Conservation (phyloP, 192 early-diverging fungal species). For the Coemansia aciculifera region DNA sequence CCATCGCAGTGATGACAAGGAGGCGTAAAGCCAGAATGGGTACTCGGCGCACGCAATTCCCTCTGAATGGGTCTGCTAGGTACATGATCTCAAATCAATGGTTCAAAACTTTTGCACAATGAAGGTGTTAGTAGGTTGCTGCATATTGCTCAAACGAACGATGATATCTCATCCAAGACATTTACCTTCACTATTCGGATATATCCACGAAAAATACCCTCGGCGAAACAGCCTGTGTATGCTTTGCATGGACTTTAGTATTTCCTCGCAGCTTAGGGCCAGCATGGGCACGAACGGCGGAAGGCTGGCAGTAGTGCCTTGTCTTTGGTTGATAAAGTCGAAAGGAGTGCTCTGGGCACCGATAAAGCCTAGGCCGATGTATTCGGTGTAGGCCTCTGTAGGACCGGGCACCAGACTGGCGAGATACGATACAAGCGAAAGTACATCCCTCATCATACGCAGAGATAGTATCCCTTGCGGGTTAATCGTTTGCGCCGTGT, state of each 20-base stretch:
- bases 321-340: constrained; percentile 17
- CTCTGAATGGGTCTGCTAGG: constrained; percentile 22
- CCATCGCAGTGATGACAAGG: constrained; percentile 31
- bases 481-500: constrained; percentile 29
- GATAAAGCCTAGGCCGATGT: constrained; percentile 22
- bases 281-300: constrained; percentile 31
- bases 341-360: constrained; percentile 3
- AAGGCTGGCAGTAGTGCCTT: constrained; percentile 5
- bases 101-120: neutral
- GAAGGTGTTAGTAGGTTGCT: neutral
- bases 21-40: constrained; percentile 32
- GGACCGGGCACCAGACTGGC: constrained; percentile 35
- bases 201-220: constrained; percentile 46
- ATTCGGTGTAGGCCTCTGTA: constrained; percentile 23
- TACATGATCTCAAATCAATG: neutral
- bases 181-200: constrained; percentile 26
- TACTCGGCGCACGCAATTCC: constrained; percentile 20
- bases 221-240: constrained; percentile 30
- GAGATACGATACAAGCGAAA: constrained; percentile 17
- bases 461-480: constrained; percentile 47
- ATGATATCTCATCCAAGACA: neutral
- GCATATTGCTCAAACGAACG: neutral
- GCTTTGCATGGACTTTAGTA: constrained; percentile 15
- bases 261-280: constrained; percentile 14
- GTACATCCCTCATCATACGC: constrained; percentile 30